Base-by-base conservation (phyloP, 2,329 filamentous ascomycete genomes). In the Lasiodiplodia sp. region DNA sequence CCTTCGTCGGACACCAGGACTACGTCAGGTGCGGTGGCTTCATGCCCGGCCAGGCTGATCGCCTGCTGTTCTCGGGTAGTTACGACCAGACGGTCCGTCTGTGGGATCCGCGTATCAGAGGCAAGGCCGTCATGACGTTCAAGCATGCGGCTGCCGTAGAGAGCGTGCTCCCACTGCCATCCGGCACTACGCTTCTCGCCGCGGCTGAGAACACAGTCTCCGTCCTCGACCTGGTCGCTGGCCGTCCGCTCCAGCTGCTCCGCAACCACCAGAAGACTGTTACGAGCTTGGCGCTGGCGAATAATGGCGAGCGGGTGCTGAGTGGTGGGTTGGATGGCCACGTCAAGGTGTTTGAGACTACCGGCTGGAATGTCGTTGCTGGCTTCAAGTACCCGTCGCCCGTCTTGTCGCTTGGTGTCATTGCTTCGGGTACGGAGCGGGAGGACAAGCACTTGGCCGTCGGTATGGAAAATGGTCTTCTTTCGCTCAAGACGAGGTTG, bases 241-340 rank as follows among this genome's bases (percentile, higher is more conserved):
- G 92, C 31, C 93, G 93, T 76, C 94, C 95, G 4, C 84, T 97
- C 69, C 91, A 94, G 73, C 85, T 97, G 76, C 90, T 99, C 71
- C 91, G 90, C 73, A 98, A 96, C 78, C 96, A 99, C 81, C 96
- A 99, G 78, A 99, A 98, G 88, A 97, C 96, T 0, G 94, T 99
- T 70, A 98, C 96, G 0, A 90, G 92, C 8, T 86, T 99, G 67
- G 90, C 91, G 64, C 84, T 96, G 40, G 94, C 94, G 8, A 94
- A 93, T 55, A 88, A 92, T 73, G 92, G 92, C 57, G 89, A 89
- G 63, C 89, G 96, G 63, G 86, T 99, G 68, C 87, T 99, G 66
- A 94, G 91, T 72, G 96, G 94, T 80, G 94, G 91, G 23, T 86
- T 99, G 56, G 96, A 99, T 79, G 96, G 96, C 11, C 96, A 98